Evolutionary conservation across 164 flowering plant genomes (phyloP).

Genomic region (Vitis amurensis): DNA sequence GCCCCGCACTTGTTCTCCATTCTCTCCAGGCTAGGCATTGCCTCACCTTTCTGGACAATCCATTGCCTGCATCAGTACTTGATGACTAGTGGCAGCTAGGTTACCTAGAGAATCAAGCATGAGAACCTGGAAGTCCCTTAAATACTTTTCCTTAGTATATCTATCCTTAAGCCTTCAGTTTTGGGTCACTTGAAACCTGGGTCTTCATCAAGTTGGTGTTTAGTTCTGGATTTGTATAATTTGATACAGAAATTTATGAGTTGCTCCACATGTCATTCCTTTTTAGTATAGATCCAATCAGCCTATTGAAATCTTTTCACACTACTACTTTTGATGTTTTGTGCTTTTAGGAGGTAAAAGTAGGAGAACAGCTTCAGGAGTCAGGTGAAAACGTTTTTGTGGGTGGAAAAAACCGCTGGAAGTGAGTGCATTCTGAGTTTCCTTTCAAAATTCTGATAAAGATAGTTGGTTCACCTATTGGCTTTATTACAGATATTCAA

Average conservation of each 20-base stretch:
- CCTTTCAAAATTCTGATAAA: background rate
- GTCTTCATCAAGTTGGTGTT: background rate
- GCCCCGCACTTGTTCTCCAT: no score
- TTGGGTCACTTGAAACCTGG: background rate
- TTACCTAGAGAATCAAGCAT: background rate
- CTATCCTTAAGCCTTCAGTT: no score
- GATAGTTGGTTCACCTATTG: background rate
- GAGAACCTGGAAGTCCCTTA: background rate
- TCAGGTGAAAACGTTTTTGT: slow-evolving; percentile 95
- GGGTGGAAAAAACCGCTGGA: slow-evolving; percentile 95
- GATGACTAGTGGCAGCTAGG: background rate
- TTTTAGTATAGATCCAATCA: background rate
- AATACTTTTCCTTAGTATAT: no score
- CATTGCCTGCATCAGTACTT: background rate
- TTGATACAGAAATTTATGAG: background rate
- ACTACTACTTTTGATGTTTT: background rate
- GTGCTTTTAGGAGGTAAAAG: slow-evolving; percentile 75
- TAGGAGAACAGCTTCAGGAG: slow-evolving; percentile 77
- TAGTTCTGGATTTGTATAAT: background rate
- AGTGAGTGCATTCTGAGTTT: slow-evolving; percentile 47
- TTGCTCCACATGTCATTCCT: background rate
- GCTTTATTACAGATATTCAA: slow-evolving; percentile 58
- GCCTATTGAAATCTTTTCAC: no score
- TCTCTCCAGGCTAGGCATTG: background rate
- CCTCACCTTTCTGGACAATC: background rate